Base-by-base conservation (phyloP, 371 early-diverging fungal genomes). In the Circinella minor region DNA sequence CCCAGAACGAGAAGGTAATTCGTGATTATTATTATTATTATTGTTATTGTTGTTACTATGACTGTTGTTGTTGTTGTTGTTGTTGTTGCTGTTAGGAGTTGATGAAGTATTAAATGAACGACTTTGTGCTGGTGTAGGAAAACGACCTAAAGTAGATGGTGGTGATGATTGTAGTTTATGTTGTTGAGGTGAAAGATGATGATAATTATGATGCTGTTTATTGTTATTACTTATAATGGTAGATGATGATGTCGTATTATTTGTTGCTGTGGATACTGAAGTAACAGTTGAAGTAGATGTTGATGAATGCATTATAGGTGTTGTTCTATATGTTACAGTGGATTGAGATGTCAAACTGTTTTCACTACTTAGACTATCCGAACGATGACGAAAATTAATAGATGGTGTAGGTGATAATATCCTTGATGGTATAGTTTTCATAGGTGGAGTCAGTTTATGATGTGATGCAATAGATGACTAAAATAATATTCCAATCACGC, bases 361-460 rank as follows among this genome's bases (percentile, higher is more conserved):
- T 47, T 84, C 82, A 65, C 84, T 84, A 66, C 81, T 84, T 6
- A 80, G 49, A 61, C 84, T 84, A 34, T 73, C 76, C 7, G 84
- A 84, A 5, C 75, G 71, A 15, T 48, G 65, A 9, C 70, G 65
- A 63, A 7, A 8, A 37, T 6, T 13, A n/a, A 54, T 8, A 6
- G 54, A n/a, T 54, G 54, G 15, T 54, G 54, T n/a, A 18, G n/a
- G 54, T 18, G 20, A 54, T 15, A 54, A 0, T 20, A 51, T 51
- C 15, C 51, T 51, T 15, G 51, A 5, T n/a, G 57, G 8, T 4
- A n/a, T 34, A 18, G 57, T 11, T 34, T 57, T 57, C 57, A 63
- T 38, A 4, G 18, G 46, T 20, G 43, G 63, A 47, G 63, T 63
- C 47, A 63, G 8, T 47, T 39, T 63, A 47, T 27, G 43, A 47